A percentile compares a stretch with the other conserved stretches of the same genome.
Evolutionary conservation across 495 filamentous ascomycete species (phyloP).

Genomic region (Penicillium canescens): DNA sequence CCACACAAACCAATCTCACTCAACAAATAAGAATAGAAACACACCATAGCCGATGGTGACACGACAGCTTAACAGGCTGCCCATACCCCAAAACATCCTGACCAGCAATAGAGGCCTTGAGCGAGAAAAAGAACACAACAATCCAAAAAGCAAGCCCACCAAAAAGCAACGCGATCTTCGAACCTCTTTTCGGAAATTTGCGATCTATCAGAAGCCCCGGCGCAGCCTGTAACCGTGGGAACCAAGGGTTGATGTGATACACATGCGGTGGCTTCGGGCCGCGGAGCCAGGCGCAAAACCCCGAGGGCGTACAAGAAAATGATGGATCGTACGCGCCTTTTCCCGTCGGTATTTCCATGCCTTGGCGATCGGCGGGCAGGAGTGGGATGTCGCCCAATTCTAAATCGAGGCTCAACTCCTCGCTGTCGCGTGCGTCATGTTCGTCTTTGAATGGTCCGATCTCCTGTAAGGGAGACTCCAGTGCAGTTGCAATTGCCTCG

Average conservation of each 20-base stretch:
- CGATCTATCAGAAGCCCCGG: conserved; percentile 60
- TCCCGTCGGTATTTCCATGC: not conserved
- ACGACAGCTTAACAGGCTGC: conserved; percentile 52
- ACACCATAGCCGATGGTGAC: conserved; percentile 54
- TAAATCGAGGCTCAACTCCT: conserved; percentile 19
- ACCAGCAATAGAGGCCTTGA: conserved; percentile 56
- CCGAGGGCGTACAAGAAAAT: conserved; percentile 29
- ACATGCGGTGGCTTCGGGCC: conserved; percentile 61
- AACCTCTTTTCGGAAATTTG: conserved; percentile 52
- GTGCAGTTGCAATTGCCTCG: not conserved
- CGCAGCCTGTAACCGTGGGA: conserved; percentile 61
- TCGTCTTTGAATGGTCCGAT: conserved; percentile 16
- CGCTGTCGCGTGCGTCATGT: conserved; percentile 10
- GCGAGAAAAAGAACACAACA: conserved; percentile 60
- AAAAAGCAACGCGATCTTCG: conserved; percentile 52
- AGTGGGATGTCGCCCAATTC: conserved; percentile 25
- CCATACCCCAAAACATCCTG: conserved; percentile 64
- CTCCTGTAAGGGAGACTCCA: conserved; percentile 9
- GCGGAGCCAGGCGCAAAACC: conserved; percentile 30
- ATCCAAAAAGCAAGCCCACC: conserved; percentile 63
- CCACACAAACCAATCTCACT: not conserved
- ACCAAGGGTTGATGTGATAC: conserved; percentile 63
- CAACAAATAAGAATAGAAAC: conserved; percentile 3
- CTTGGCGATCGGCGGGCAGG: conserved; percentile 8
- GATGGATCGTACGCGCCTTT: conserved; percentile 15